A percentile compares a stretch with the other conserved stretches of the same genome.
phyloP scores from a whole-genome alignment of 306 rosid species.

The Abrus pulchellus region DNA sequence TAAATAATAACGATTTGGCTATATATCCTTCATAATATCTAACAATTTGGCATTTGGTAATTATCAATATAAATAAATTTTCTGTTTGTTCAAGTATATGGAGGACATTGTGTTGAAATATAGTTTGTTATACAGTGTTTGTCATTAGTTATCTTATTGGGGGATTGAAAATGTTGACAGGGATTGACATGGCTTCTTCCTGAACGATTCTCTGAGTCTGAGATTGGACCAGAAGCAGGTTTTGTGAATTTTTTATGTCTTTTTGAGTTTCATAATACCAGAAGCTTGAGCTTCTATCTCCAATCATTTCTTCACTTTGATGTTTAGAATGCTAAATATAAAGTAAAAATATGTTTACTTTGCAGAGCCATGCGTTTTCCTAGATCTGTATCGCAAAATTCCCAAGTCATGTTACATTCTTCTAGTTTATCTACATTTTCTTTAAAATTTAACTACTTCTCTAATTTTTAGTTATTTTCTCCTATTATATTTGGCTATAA shows the following conservation, averaged over 20 bases:
- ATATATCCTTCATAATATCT: slow-evolving; percentile 5
- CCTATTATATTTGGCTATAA: slow-evolving; percentile 18
- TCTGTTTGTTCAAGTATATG: slow-evolving; percentile 24
- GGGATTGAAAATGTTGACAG: slow-evolving; percentile 62
- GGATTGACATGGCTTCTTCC: slow-evolving; percentile 99
- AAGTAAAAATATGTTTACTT: background rate
- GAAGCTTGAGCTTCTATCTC: slow-evolving; percentile 12
- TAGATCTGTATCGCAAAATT: slow-evolving; percentile 8
- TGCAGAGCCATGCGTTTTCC: background rate
- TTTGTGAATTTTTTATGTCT: slow-evolving; percentile 91
- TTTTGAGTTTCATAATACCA: slow-evolving; percentile 49
- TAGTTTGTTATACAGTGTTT: slow-evolving; percentile 4
- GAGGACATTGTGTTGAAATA: slow-evolving; percentile 34
- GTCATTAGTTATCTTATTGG: slow-evolving; percentile 45
- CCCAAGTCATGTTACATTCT: slow-evolving; percentile 12
- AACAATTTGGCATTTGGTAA: background rate
- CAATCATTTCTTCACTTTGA: slow-evolving; percentile 24
- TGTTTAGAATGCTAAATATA: slow-evolving; percentile 6
- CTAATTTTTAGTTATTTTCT: background rate
- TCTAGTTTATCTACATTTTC: slow-evolving; percentile 8
- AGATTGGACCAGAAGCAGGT: slow-evolving; percentile 99
- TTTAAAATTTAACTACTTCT: background rate
- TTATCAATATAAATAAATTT: background rate
- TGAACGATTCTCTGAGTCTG: slow-evolving; percentile 93
- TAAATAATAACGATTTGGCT: background rate